Evolutionary conservation across 148 eudicot species (phyloP), one percentile per base, ranked within the genome.

Genomic region (Amaranthus hypochondriacus): DNA sequence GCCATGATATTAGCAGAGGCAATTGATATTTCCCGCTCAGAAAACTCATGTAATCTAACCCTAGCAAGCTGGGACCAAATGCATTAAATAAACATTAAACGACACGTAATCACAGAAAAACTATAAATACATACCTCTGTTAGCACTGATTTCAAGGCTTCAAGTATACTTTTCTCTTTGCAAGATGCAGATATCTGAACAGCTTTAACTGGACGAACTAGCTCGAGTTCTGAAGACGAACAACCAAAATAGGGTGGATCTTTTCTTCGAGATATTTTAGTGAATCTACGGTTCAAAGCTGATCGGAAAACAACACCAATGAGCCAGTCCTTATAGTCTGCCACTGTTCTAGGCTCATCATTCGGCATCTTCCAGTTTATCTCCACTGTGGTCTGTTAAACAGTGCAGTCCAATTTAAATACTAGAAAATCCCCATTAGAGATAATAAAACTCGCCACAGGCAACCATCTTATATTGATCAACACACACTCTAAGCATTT

Each of bases 181-280:
- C 95, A 89, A 75, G 92, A 85, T 56, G 94, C 74, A 67, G 92
- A 85, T 82, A 92, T 86, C 83, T 86, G 82, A 68, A 83, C 87
- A 61, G 92, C 89, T 74, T 89, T 88, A 13, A 83, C 79, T 62
- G 95, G 87, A 63, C 76, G 78, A 79, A 85, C 97, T 50, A 90
- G 79, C 70, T 84, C 87, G 74, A 84, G 85, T 46, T 91, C 85
- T 73, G 87, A 83, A 73, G 82, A 82, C 51, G 88, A 86, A 83
- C 96, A 90, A 67, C 87, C 87, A 79, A 90, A 92, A 73, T 80
- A 92, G 18, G 97, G 92, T 39, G 92, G 88, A 69, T 92, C 86
- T 76, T 83, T 90, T 83, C 88, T 83, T 56, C 92, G 89, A 76
- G 96, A 87, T 78, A 92, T 80, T 78, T 90, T 92, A 67, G 86